These are phyloP conservation scores for Tetracladium marchalianum DNA, from an alignment of 495 filamentous ascomycete species.

Conservation along the genomic window DNA sequence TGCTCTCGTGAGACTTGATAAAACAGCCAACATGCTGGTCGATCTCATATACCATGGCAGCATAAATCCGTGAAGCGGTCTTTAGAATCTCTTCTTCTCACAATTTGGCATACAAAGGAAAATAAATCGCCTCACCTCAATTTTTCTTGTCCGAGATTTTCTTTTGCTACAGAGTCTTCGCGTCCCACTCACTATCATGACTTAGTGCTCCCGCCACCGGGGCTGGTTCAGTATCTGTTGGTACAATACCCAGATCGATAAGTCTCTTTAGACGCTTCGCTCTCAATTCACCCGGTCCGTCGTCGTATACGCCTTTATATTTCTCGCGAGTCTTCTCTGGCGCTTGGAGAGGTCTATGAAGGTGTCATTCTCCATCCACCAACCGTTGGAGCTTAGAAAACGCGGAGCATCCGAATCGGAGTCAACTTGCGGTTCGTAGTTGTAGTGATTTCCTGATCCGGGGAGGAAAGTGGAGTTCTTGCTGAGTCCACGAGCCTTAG, in stretches of 20 bases:
- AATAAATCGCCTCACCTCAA: slow-evolving; percentile 30
- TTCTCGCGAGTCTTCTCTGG: slow-evolving; percentile 16
- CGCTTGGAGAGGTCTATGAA: slow-evolving; percentile 38
- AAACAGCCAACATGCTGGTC: slow-evolving; percentile 52
- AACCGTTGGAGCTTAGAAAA: no score
- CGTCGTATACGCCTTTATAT: slow-evolving; percentile 39
- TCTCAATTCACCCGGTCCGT: slow-evolving; percentile 44
- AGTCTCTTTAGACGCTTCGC: slow-evolving; percentile 38
- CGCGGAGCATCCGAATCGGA: background rate
- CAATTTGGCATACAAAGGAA: no score
- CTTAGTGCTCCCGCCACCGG: slow-evolving; percentile 44
- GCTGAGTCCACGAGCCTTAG: slow-evolving; percentile 34
- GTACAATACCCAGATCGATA: slow-evolving; percentile 33
- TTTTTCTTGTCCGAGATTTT: slow-evolving; percentile 41
- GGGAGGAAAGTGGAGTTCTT: slow-evolving; percentile 32
- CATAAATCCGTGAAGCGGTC: slow-evolving; percentile 24
- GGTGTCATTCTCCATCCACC: background rate
- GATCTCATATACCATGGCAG: slow-evolving; percentile 55
- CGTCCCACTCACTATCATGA: slow-evolving; percentile 35
- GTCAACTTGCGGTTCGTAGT: slow-evolving; percentile 40
- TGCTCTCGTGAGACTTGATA: slow-evolving; percentile 42
- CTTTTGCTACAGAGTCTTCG: slow-evolving; percentile 38
- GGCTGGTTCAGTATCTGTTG: slow-evolving; percentile 30
- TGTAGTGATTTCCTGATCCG: slow-evolving; percentile 48
- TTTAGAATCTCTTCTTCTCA: slow-evolving; percentile 8